Percentiles rank a stretch among this genome's conserved stretches.
These are phyloP conservation scores for Lycium barbarum DNA, from an alignment of 257 asterid species.

Conservation along the genomic window DNA sequence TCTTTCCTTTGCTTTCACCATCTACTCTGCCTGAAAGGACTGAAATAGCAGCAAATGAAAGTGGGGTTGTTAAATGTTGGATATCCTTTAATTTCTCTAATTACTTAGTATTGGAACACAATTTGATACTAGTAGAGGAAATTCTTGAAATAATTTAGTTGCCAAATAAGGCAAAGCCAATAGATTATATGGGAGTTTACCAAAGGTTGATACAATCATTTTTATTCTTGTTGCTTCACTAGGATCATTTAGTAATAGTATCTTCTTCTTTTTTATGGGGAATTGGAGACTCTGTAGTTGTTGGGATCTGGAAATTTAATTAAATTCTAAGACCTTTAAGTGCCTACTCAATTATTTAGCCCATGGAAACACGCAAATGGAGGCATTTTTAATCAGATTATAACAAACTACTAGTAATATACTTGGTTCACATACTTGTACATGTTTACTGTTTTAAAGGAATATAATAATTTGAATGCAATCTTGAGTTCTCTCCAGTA, in stretches of 20 bases:
- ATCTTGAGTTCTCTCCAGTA: neutral
- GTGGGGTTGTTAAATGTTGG: neutral
- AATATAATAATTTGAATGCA: too few relatives aligned
- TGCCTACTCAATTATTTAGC: neutral
- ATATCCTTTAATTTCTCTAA: neutral
- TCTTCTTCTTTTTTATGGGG: neutral
- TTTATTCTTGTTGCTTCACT: neutral
- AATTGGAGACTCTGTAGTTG: neutral
- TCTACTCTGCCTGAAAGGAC: neutral
- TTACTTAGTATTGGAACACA: too few relatives aligned
- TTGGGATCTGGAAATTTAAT: slow-evolving; percentile 13
- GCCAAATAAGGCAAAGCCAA: neutral
- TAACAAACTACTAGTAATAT: neutral
- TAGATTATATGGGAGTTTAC: neutral
- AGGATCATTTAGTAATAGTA: neutral
- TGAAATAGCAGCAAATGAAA: neutral
- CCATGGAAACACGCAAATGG: neutral
- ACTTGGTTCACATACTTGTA: neutral
- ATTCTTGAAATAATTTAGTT: neutral
- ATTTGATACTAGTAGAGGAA: neutral
- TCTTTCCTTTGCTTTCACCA: neutral
- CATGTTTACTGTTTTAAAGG: neutral
- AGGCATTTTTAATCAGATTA: neutral
- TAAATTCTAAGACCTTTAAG: neutral
- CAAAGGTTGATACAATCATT: neutral